phyloP scores from a whole-genome alignment of 2,329 filamentous ascomycete species.

The Fusarium compactum region DNA sequence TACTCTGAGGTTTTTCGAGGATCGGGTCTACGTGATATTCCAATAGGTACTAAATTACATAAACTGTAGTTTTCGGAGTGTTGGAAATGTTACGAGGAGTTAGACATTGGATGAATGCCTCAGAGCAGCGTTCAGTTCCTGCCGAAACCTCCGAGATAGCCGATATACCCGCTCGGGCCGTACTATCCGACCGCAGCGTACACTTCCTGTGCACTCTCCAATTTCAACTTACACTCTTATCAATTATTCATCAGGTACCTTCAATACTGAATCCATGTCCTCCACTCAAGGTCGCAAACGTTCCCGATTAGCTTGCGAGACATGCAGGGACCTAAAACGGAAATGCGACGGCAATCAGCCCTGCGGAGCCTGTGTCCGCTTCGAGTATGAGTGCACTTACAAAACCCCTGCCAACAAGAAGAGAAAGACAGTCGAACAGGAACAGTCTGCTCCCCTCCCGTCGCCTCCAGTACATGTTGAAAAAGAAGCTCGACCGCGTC shows the following conservation, averaged over 20 bases:
- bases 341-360: slow-evolving; percentile 67
- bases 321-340: slow-evolving; percentile 67
- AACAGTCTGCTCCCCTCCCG: background rate
- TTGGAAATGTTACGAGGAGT: too few species aligned
- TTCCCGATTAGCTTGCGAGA: slow-evolving; percentile 60
- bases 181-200: slow-evolving; percentile 13
- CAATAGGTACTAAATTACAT: too few species aligned
- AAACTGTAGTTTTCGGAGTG: too few species aligned
- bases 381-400: slow-evolving; percentile 66
- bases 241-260: background rate
- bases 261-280: slow-evolving; percentile 26
- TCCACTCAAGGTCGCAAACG: slow-evolving; percentile 49
- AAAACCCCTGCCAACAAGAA: slow-evolving; percentile 41
- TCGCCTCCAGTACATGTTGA: slow-evolving; percentile 12
- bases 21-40: too few species aligned
- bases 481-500: background rate
- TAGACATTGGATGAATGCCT: too few species aligned
- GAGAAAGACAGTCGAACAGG: slow-evolving; percentile 19
- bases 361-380: slow-evolving; percentile 65
- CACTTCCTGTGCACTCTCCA: background rate
- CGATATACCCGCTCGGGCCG: slow-evolving; percentile 35
- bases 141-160: slow-evolving; percentile 48
- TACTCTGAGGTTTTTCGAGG: too few species aligned
- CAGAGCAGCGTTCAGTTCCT: too few species aligned
- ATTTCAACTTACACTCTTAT: background rate